Conservation (phyloP, 805 yeast species). For the Starmerella sp. region DNA sequence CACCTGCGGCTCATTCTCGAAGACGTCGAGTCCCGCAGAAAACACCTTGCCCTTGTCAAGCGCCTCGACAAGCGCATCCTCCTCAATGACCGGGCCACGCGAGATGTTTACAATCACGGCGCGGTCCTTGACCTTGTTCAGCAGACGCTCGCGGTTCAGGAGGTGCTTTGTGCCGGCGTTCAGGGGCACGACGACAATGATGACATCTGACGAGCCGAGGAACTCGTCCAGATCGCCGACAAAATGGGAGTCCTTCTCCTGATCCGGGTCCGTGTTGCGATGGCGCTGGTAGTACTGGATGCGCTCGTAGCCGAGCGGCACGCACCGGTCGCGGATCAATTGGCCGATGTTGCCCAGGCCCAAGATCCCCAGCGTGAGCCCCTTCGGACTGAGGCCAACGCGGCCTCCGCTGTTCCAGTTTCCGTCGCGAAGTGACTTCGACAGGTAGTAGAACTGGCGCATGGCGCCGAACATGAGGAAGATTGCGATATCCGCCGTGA, state of each 20-base stretch:
- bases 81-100: constrained; percentile 70
- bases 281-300: constrained; percentile 42
- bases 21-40: constrained; percentile 54
- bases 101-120: constrained; percentile 75
- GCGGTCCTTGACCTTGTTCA: constrained; percentile 59
- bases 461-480: constrained; percentile 41
- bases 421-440: constrained; percentile 34
- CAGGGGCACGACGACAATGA: constrained; percentile 68
- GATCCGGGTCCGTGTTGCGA: constrained; percentile 33
- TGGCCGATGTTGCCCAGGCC: constrained; percentile 58
- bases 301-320: constrained; percentile 39
- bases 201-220: constrained; percentile 50
- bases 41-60: constrained; percentile 44
- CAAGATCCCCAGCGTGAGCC: constrained; percentile 42
- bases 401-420: constrained; percentile 32
- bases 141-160: constrained; percentile 47
- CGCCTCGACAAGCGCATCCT: constrained; percentile 40
- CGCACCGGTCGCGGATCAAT: constrained; percentile 40
- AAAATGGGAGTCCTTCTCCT: constrained; percentile 38
- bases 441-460: constrained; percentile 37
- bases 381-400: constrained; percentile 39
- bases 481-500: constrained; percentile 47
- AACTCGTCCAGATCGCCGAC: constrained; percentile 45
- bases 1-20: constrained; percentile 52
- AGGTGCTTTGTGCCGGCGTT: constrained; percentile 60